Evolutionary conservation across 164 flowering plant genomes (phyloP), one percentile per base, ranked within the genome.

Genomic region (Piper betle): DNA sequence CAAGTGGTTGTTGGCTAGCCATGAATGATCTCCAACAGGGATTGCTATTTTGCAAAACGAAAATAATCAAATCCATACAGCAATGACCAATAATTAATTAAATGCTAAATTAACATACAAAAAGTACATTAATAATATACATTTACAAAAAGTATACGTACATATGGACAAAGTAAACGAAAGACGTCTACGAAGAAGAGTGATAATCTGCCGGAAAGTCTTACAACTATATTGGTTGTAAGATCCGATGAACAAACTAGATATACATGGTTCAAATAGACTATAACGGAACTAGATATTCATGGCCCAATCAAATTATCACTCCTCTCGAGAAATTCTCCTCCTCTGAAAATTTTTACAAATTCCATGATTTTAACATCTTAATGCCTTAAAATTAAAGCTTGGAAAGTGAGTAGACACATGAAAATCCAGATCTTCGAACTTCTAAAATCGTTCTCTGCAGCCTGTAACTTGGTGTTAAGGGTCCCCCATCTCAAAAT

Each of bases 401-500:
- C 73, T 75, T 78, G 78, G 62, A 79, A 70, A 16, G 33, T 25
- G 33, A 25, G 33, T 25, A 25, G 33, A 25, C 33, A 25, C 33
- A 25, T 25, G 33, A 25, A 78, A 72, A 70, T 71, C 81, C 81
- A 80, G 69, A 73, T 77, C 63, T 78, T 63, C 73, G 79, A 68
- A 81, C 85, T 82, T 72, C 72, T 74, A 66, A 68, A 63, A 68
- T 76, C 83, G 68, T 53, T 72, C 20, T 61, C 69, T 73, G 78
- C 59, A 59, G 69, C 87, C 96, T 86, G 91, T 74, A 86, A 57
- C 61, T 80, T 83, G 1, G 91, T 88, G 74, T 69, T n/a, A 66
- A 2, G 94, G 91, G 43, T 91, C 97, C 6, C 79, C 75, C 90
- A 82, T 87, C 2, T 87, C 93, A 15, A 78, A 3, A 57, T 79